Base-by-base conservation (phyloP, 2,329 filamentous ascomycete genomes). In the Colletotrichum truncatum region DNA sequence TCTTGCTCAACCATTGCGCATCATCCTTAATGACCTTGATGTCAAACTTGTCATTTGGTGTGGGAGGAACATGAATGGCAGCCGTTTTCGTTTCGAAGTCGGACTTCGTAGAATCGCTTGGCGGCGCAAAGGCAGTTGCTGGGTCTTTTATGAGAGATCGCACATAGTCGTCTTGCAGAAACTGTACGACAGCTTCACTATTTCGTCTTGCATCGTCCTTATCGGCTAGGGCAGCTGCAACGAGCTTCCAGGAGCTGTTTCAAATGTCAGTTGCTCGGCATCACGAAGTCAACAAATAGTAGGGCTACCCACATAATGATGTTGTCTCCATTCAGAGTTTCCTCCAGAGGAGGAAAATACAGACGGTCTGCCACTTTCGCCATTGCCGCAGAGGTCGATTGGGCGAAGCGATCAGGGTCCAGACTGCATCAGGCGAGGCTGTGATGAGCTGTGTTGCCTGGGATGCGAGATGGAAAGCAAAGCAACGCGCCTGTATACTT, bases 281-380 rank as follows among this genome's bases (percentile, higher is more conserved):
- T 43, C 34, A 41, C 14, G 36, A 34, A 51, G 38, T 53, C 45
- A 49, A 54, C 25, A 60, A 52, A 51, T n/a, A n/a, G 45, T 4
- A 58, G 56, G 46, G 57, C 55, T 67, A 84, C 90, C 77, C 85
- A 97, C 92, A 97, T 86, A 73, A 98, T 84, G 75, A 91, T 86
- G 73, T 87, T 87, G 77, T 95, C 90, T 80, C 93, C 93, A 73
- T 88, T 90, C 74, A 98, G 86, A 81, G 93, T 97, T 76, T 92
- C 89, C 79, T 93, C 91, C 79, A 98, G 85, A 75, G 93, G 89
- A 75, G 94, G 93, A 74, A 97, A 92, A 81, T 94, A 96, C 77
- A 87, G 84, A 75, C 84, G 82, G 81, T 91, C 90, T 74, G 87
- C 85, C 75, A 87, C 82, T 79, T 89, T 85, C 82, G 89, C 91